Conservation (phyloP, 352 stramenopile species). For the Hyaloperonospora brassicae region DNA sequence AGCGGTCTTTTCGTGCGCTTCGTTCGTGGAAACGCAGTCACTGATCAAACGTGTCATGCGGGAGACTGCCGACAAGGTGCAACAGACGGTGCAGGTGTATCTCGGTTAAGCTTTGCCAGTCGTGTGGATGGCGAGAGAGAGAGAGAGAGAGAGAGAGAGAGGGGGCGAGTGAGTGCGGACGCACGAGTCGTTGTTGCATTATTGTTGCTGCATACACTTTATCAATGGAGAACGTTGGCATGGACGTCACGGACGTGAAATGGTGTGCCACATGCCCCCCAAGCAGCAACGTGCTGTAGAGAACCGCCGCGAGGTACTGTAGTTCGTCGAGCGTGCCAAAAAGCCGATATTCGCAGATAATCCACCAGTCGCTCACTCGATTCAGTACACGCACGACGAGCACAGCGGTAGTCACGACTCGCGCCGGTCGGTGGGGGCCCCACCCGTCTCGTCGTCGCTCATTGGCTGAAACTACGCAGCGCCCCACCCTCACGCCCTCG, state of each 20-base stretch:
- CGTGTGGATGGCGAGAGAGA: background rate
- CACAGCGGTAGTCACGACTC: too few species aligned
- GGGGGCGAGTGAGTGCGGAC: conserved; percentile 11
- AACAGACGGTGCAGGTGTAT: conserved; percentile 26
- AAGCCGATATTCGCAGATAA: too few species aligned
- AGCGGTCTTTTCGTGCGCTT: conserved; percentile 29
- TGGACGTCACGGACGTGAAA: conserved; percentile 10
- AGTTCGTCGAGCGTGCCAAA: too few species aligned
- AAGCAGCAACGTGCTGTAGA: too few species aligned
- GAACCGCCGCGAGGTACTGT: too few species aligned
- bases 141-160: background rate
- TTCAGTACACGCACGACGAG: too few species aligned
- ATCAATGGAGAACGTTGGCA: conserved; percentile 33
- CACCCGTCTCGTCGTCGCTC: too few species aligned
- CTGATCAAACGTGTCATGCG: conserved; percentile 30
- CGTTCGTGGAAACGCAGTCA: conserved; percentile 34
- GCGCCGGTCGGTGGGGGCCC: too few species aligned
- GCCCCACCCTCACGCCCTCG: background rate
- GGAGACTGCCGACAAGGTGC: conserved; percentile 21
- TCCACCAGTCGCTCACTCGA: too few species aligned
- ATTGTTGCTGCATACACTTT: conserved; percentile 19
- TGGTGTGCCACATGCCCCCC: too few species aligned
- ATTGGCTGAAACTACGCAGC: background rate
- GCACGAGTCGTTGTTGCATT: conserved; percentile 23
- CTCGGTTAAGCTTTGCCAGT: conserved; percentile 22